phyloP scores from a whole-genome alignment of 179 eudicot species.

The Vitellaria paradoxa region DNA sequence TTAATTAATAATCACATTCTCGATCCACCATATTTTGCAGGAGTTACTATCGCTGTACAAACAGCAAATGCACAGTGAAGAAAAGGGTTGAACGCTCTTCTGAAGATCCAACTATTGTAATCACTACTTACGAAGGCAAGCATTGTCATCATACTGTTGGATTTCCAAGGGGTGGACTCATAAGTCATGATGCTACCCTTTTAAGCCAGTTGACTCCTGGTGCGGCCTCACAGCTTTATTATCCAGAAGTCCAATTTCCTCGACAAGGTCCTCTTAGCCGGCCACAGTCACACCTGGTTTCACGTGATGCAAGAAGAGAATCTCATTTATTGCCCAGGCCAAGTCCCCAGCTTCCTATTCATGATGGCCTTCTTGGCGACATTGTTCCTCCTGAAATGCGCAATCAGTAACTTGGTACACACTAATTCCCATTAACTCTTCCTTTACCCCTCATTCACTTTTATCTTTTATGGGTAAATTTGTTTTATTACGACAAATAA shows the following conservation, averaged over 20 bases:
- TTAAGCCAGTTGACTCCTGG: constrained; percentile 35
- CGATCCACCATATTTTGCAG: constrained; percentile 27
- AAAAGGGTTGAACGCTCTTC: constrained; percentile 86
- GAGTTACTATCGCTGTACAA: constrained; percentile 94
- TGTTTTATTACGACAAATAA: too few relatives aligned
- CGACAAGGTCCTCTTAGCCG: constrained; percentile 19
- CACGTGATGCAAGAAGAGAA: constrained; percentile 10
- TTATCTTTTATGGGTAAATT: background rate
- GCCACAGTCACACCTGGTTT: background rate
- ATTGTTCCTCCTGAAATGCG: constrained; percentile 75
- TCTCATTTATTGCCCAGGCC: constrained; percentile 8
- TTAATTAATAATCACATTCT: background rate
- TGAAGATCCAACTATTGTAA: constrained; percentile 69
- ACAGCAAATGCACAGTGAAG: constrained; percentile 86
- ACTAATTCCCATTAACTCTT: background rate
- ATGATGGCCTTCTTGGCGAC: constrained; percentile 84
- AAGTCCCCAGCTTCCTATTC: constrained; percentile 19
- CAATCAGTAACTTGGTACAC: constrained; percentile 34
- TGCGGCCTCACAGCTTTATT: constrained; percentile 26
- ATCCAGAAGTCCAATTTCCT: constrained; percentile 33
- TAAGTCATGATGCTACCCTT: constrained; percentile 40
- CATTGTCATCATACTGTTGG: constrained; percentile 85
- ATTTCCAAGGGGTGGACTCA: constrained; percentile 58
- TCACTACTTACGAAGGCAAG: constrained; percentile 94
- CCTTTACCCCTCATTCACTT: background rate